Conservation (phyloP, 2,329 filamentous ascomycete genomes). For the Trichoderma brevicompactum region DNA sequence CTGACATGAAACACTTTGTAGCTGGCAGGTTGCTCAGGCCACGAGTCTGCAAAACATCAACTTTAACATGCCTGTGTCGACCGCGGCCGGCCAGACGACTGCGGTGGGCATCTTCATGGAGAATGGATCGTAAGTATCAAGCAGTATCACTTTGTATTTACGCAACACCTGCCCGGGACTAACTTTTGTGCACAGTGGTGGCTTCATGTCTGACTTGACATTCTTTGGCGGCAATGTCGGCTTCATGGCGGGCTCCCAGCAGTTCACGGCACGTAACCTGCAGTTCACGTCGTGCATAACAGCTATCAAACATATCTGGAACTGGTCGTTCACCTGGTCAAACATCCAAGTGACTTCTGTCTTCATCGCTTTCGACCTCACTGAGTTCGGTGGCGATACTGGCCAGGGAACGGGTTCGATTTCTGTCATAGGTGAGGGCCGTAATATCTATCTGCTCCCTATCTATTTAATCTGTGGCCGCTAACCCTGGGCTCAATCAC, state of each 20-base stretch:
- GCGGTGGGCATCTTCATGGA: constrained; percentile 75
- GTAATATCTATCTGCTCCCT: no score
- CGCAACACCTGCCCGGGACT: no score
- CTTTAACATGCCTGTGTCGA: constrained; percentile 66
- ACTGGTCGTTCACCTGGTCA: constrained; percentile 46
- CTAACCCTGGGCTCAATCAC: no score
- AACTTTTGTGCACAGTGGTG: no score
- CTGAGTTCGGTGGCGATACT: no score
- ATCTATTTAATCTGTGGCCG: no score
- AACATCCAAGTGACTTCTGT: constrained; percentile 85
- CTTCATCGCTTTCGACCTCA: constrained; percentile 43
- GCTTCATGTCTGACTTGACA: constrained; percentile 79
- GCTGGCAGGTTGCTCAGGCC: constrained; percentile 87
- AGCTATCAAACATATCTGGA: constrained; percentile 61
- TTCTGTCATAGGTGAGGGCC: constrained; percentile 78
- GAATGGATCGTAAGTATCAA: no score
- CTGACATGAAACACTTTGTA: no score
- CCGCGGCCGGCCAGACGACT: background rate
- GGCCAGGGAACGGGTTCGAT: constrained; percentile 73
- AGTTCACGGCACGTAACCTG: constrained; percentile 83
- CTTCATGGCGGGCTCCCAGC: constrained; percentile 81
- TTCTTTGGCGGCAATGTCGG: constrained; percentile 83
- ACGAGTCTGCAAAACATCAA: constrained; percentile 80
- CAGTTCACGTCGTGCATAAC: constrained; percentile 82
- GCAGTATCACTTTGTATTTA: no score